Percentiles rank a stretch among this genome's conserved stretches.
Conservation (phyloP, 139 green algal genomes). For the Marvania coccoides region DNA sequence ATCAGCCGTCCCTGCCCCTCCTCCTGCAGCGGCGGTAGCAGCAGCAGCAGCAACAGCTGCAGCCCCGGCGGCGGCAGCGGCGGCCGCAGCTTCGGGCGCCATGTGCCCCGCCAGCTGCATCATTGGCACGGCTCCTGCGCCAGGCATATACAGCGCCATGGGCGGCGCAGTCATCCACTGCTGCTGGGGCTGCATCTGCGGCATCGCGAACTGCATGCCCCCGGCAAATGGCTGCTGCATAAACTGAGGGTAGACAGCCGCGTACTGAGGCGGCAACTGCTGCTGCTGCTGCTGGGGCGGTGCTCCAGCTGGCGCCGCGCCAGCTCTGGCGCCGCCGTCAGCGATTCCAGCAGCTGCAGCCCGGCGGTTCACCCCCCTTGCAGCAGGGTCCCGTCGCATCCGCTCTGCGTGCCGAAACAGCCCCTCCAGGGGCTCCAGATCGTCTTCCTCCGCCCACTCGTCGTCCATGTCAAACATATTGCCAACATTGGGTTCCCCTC, state of each 20-base stretch:
- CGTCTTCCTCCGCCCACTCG: not conserved
- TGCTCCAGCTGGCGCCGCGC: not conserved
- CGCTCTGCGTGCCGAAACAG: not conserved
- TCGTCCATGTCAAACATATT: not conserved
- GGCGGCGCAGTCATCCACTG: not conserved
- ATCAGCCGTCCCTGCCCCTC: not conserved
- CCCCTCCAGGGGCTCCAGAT: not conserved
- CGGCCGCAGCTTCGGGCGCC: too few species aligned
- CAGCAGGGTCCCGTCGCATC: not conserved
- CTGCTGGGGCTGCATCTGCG: not conserved
- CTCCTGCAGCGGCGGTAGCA: not conserved
- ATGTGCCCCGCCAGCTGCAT: too few species aligned
- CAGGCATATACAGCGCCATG: not conserved
- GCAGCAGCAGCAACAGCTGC: not conserved
- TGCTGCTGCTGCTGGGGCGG: not conserved
- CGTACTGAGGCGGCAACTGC: not conserved
- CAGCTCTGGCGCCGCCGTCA: not conserved
- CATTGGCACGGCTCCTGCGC: not conserved
- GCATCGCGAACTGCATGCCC: too few species aligned
- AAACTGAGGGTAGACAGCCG: not conserved
- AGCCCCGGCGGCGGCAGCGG: not conserved
- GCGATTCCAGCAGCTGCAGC: slow-evolving; percentile 1
- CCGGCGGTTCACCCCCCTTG: not conserved
- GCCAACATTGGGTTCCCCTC: not conserved
- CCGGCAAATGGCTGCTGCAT: not conserved